Evolutionary conservation across 306 rosid genomes (phyloP).

Genomic region (Canavalia ensiformis): DNA sequence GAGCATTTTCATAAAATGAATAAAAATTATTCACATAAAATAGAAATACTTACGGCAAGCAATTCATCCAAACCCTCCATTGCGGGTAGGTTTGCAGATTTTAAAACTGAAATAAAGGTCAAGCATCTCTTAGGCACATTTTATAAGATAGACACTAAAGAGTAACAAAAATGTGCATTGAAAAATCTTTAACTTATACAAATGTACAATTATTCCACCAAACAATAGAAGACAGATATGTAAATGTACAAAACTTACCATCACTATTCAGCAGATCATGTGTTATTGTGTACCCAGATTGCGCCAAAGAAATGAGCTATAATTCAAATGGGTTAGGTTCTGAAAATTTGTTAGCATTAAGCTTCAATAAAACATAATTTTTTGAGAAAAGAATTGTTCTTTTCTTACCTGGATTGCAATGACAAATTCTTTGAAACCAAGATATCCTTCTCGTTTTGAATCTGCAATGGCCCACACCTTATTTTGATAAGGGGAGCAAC

Average conservation of each 20-base stretch:
- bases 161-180: constrained; percentile 17
- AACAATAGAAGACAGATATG: constrained; percentile 1
- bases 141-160: neutral
- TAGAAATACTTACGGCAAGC: constrained; percentile 60
- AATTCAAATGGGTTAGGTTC: constrained; percentile 37
- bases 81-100: constrained; percentile 65
- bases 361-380: neutral
- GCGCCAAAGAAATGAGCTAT: constrained; percentile 51
- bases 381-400: neutral
- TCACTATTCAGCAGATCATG: constrained; percentile 46
- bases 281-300: constrained; percentile 53
- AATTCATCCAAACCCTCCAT: constrained; percentile 81
- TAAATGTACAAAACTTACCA: constrained; percentile 38
- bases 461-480: constrained; percentile 98
- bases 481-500: constrained; percentile 34
- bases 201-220: constrained; percentile 3
- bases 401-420: constrained; percentile 77
- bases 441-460: constrained; percentile 91
- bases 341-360: constrained; percentile 11
- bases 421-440: constrained; percentile 82
- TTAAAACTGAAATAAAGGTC: constrained; percentile 64
- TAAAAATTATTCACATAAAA: neutral
- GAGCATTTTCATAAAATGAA: constrained; percentile 18
- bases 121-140: constrained; percentile 28
- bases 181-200: neutral